Conservation (phyloP, 805 yeast species). For the Brettanomyces custersianus region DNA sequence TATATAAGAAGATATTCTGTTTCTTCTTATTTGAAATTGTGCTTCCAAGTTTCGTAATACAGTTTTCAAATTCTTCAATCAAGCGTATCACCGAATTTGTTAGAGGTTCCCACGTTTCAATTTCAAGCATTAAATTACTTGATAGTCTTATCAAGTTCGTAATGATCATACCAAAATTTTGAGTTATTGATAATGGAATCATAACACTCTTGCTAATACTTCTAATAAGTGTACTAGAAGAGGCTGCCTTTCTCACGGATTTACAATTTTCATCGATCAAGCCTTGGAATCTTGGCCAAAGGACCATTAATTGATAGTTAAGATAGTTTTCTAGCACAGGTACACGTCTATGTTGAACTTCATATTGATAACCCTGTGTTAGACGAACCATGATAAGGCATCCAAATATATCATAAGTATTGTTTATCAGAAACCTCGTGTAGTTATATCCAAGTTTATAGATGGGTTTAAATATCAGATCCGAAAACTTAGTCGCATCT, state of each 20-base stretch:
- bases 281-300: constrained; percentile 85
- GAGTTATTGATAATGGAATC: constrained; percentile 60
- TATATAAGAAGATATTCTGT: constrained; percentile 64
- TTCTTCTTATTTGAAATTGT: constrained; percentile 34
- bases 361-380: constrained; percentile 54
- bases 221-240: constrained; percentile 29
- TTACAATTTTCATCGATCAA: constrained; percentile 73
- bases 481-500: constrained; percentile 37
- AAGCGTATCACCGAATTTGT: constrained; percentile 59
- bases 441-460: constrained; percentile 40
- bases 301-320: constrained; percentile 49
- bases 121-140: constrained; percentile 21
- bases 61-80: constrained; percentile 71
- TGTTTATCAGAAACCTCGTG: constrained; percentile 30
- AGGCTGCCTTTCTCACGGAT: constrained; percentile 44
- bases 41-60: constrained; percentile 60
- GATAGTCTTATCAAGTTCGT: constrained; percentile 59
- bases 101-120: constrained; percentile 56
- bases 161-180: constrained; percentile 66
- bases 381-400: constrained; percentile 66
- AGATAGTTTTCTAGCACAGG: constrained; percentile 67
- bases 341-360: constrained; percentile 58
- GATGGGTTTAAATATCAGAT: constrained; percentile 43
- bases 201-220: constrained; percentile 21
- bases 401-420: constrained; percentile 64